Percentiles rank a stretch among this genome's conserved stretches.
Conservation (phyloP, 345 rosid species). For the Lumnitzera racemosa region DNA sequence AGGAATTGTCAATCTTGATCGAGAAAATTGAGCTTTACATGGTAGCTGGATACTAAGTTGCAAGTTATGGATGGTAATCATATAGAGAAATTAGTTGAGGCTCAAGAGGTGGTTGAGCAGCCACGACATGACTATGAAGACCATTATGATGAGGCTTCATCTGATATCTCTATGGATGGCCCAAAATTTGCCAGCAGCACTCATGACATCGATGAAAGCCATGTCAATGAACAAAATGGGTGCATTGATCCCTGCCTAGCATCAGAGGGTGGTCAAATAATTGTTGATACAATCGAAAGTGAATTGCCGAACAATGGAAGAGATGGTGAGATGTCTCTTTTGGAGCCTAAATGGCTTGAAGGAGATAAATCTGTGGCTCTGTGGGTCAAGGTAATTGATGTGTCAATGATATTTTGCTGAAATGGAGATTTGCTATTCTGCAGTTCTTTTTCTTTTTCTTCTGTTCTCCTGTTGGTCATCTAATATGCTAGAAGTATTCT, state of each 20-base stretch:
- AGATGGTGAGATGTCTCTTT: conserved; percentile 47
- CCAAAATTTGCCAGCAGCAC: conserved; percentile 35
- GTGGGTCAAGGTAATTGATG: conserved; percentile 86
- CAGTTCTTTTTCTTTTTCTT: background rate
- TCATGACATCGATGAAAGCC: conserved; percentile 47
- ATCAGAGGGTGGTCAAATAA: conserved; percentile 35
- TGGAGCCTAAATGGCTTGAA: conserved; percentile 77
- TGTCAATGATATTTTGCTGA: background rate
- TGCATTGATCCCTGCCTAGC: conserved; percentile 25
- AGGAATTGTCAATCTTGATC: conserved; percentile 25
- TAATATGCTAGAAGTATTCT: no score
- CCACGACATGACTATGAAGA: conserved; percentile 27
- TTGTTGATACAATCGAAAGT: conserved; percentile 41
- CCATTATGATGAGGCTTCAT: conserved; percentile 32
- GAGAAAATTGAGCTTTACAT: conserved; percentile 28
- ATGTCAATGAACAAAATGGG: conserved; percentile 28
- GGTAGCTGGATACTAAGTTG: conserved; percentile 27
- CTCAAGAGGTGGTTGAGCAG: conserved; percentile 22
- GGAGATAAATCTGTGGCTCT: conserved; percentile 77
- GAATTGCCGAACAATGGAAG: conserved; percentile 36
- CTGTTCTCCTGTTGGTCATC: no score
- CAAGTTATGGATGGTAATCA: conserved; percentile 26
- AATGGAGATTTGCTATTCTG: background rate
- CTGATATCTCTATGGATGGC: conserved; percentile 37
- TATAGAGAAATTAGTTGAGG: conserved; percentile 22